Base-by-base conservation (phyloP, 2,329 filamentous ascomycete genomes). In the Elsinoe fawcettii region DNA sequence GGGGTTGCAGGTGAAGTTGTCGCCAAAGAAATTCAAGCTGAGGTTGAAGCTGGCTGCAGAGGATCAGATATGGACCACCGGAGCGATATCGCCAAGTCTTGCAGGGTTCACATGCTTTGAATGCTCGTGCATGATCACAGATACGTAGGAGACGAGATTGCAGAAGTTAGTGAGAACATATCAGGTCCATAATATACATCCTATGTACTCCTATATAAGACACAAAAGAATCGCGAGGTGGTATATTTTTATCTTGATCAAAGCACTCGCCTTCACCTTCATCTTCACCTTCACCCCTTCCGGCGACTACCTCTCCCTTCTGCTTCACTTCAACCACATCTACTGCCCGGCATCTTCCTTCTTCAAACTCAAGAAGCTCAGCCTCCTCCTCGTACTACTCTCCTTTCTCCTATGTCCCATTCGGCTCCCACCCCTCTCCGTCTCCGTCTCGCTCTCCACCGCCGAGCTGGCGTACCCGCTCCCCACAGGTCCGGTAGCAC, bases 371-470 rank as follows among this genome's bases (percentile, higher is more conserved):
- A 55, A 39, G n/a, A 44, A 46, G 36, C 56, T 58, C 39, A 36
- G 39, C 56, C 47, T 34, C 46, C 56, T 54, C 47, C 41, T 20
- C 20, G n/a, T 20, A 23, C 18, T 34, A 23, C 56, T 58, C 23
- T 47, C 47, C 43, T 43, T 55, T 18, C 47, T 27, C 36, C 44
- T 27, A 25, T 37, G 44, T 51, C 53, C 51, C 5, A 43, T 51
- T 9, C 34, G 22, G n/a, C 47, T 54, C 23, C 47, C 41, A 4
- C 37, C 47, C 34, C 34, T 39, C 46, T 56, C 51, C 43, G 51
- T 59, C 57, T 59, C 51, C 30, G 57, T 56, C 30, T 53, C 47
- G 47, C 56, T 58, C 47, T 54, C 47, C 47, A 43, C 47, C 36
- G 49, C 46, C 12, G 18, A 44, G 12, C 56, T 46, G 3, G 56